phyloP scores from a whole-genome alignment of 2,329 filamentous ascomycete species.

The Verticillium longisporum region DNA sequence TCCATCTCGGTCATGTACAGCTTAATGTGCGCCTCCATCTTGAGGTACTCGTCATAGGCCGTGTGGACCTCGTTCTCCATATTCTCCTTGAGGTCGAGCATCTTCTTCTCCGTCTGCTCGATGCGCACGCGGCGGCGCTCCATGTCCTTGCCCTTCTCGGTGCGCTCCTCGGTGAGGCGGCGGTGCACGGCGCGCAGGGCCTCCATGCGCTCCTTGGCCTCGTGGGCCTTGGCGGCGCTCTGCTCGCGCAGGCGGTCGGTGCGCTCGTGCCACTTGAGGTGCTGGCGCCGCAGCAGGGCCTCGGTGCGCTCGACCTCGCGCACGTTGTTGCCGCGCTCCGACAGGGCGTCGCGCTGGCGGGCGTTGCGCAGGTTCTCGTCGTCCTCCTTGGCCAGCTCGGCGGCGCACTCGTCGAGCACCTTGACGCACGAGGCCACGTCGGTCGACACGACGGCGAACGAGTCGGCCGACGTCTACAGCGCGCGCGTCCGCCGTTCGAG shows the following conservation, averaged over 20 bases:
- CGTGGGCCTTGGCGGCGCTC: slow-evolving; percentile 72
- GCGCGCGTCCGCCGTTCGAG: slow-evolving; percentile 84
- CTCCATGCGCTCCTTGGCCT: slow-evolving; percentile 85
- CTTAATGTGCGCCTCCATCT: slow-evolving; percentile 96
- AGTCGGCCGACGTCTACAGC: slow-evolving; percentile 85
- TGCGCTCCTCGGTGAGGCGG: slow-evolving; percentile 75
- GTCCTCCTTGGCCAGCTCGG: slow-evolving; percentile 84
- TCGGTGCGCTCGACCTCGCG: slow-evolving; percentile 88
- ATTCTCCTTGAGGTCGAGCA: slow-evolving; percentile 95
- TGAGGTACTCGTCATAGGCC: slow-evolving; percentile 90
- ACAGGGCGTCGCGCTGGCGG: slow-evolving; percentile 78
- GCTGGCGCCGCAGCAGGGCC: slow-evolving; percentile 72
- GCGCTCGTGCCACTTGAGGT: slow-evolving; percentile 78
- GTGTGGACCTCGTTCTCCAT: slow-evolving; percentile 91
- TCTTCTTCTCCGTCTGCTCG: slow-evolving; percentile 99
- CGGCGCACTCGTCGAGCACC: slow-evolving; percentile 77
- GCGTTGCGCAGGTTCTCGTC: slow-evolving; percentile 77
- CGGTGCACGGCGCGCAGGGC: slow-evolving; percentile 75
- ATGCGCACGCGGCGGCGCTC: slow-evolving; percentile 88
- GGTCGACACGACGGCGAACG: slow-evolving; percentile 73
- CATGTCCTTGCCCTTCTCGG: slow-evolving; percentile 84
- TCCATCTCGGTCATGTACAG: slow-evolving; percentile 99
- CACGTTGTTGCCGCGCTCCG: slow-evolving; percentile 82
- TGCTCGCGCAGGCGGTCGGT: slow-evolving; percentile 78
- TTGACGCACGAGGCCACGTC: slow-evolving; percentile 88